Evolutionary conservation across 139 green algal species (phyloP), one percentile per base, ranked within the genome.

Genomic region (Desmodesmus armatus): DNA sequence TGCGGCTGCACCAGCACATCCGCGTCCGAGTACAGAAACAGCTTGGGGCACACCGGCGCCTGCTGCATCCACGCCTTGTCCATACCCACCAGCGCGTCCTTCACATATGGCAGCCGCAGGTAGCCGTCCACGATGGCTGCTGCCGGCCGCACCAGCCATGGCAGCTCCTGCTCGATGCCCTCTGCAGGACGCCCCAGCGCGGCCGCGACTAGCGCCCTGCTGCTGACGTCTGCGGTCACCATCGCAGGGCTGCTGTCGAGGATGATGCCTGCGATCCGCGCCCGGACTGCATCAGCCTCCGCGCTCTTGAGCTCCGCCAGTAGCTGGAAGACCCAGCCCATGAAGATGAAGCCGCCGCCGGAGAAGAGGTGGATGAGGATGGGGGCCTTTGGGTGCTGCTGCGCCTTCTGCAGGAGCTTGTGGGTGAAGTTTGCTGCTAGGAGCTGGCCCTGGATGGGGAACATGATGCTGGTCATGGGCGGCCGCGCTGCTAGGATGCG

Each of bases 271-370:
- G 21, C 27, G 31, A 87, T 44, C 7, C 72, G 55, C 3, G 33
- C 2, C 3, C 33, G 27, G 19, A 87, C 58, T 9, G 49, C 66
- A 6, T 58, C 6, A 21, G 37, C 40, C 9, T 55, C 33, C 39
- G 15, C 31, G 58, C 35, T 25, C 17, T 80, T 33, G 17, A 80
- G 33, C 44, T 67, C 29, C 27, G 37, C 23, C 31, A 77, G 72
- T 5, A 63, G 53, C 40, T 82, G 82, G 0, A 82, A 73, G 21
- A 77, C 72, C 55, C 71, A 82, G 27, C 55, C 55, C 55, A 82
- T 77, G 72, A 82, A 87, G 19, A 87, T 81, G 40, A 76, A 87
- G 23, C 82, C 82, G 17, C 82, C 82, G 0, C 82, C 82, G 3
- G 35, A 67, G 72, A 82, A 87, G 21, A 87, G 31, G 31, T 83